A percentile compares a stretch with the other conserved stretches of the same genome.
These are phyloP conservation scores for Caryopteris hybrid DNA, from an alignment of 305 asterid genomes.

Conservation along the genomic window DNA sequence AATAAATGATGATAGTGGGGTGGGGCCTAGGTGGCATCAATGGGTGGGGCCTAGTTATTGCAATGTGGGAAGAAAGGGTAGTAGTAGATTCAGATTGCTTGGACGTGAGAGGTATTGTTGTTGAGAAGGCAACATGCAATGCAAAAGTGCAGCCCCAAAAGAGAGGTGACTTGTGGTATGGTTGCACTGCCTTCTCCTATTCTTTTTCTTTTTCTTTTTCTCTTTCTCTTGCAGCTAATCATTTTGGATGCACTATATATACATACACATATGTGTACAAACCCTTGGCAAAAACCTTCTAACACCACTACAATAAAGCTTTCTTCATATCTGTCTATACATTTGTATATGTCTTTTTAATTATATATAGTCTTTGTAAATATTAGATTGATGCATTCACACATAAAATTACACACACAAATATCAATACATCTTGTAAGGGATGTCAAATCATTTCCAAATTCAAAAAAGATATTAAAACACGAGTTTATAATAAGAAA, in stretches of 20 bases:
- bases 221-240: not conserved
- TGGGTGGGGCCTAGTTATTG: not conserved
- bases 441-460: no score
- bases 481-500: no score
- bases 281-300: no score
- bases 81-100: conserved; percentile 10
- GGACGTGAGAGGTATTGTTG: conserved; percentile 29
- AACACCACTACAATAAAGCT: not conserved
- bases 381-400: no score
- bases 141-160: conserved; percentile 25
- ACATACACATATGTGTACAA: conserved; percentile 5
- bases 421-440: no score
- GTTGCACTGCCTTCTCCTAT: conserved; percentile 14
- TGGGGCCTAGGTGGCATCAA: conserved; percentile 9
- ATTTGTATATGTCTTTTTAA: no score
- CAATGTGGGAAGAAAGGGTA: conserved; percentile 1
- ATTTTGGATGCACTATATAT: conserved; percentile 25
- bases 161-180: no score
- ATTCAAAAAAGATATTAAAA: no score
- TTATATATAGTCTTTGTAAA: no score
- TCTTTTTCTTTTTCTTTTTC: no score
- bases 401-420: no score
- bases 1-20: not conserved
- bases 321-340: conserved; percentile 14
- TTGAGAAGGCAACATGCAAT: conserved; percentile 51